phyloP scores from a whole-genome alignment of 2,329 filamentous ascomycete genomes.

The Talaromyces sp. region DNA sequence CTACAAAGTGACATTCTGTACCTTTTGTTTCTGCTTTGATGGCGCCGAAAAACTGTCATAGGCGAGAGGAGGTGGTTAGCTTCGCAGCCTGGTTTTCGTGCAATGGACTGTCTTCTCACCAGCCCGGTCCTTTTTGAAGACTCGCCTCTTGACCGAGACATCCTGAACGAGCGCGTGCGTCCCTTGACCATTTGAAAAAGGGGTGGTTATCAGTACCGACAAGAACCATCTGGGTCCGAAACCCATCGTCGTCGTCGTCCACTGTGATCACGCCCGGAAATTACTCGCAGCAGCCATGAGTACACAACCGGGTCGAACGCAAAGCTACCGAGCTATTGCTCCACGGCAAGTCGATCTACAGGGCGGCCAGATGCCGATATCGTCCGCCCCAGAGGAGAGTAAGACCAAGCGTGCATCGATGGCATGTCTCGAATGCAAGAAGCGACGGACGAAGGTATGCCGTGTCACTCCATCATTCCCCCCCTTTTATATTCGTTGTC shows the following conservation, averaged over 20 bases:
- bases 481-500: not conserved
- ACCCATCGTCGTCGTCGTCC: not conserved
- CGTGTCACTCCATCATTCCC: not conserved
- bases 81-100: not conserved
- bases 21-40: not conserved
- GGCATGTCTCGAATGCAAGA: conserved; percentile 33
- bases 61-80: not conserved
- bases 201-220: not conserved
- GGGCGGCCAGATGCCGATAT: not conserved
- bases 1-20: not conserved
- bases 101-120: not conserved
- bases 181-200: not conserved
- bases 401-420: conserved; percentile 31
- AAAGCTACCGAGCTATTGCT: conserved; percentile 6
- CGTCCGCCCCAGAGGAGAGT: conserved; percentile 20
- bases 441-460: conserved; percentile 32
- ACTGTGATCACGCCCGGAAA: not conserved
- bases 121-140: not conserved
- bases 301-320: conserved; percentile 1
- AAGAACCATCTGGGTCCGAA: not conserved
- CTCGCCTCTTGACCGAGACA: not conserved
- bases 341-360: conserved; percentile 6
- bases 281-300: conserved; percentile 1
- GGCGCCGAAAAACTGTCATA: not conserved
- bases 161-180: not conserved